A percentile compares a stretch with the other conserved stretches of the same genome.
Conservation (phyloP, 148 eudicot genomes). For the Spergularia marina region DNA sequence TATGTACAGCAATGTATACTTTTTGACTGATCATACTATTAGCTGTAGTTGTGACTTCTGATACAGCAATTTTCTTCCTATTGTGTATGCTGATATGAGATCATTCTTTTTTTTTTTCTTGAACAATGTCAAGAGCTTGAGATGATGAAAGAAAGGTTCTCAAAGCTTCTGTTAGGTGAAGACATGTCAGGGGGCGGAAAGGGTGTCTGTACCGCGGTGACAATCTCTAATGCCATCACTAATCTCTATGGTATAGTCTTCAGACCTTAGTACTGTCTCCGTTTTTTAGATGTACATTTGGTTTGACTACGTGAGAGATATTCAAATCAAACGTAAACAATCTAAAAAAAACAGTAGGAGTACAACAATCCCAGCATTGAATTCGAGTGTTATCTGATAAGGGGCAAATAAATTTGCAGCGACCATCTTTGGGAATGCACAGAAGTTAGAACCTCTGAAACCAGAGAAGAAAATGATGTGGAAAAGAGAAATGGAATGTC, state of each 20-base stretch:
- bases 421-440: conserved; percentile 79
- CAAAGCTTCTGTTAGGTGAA: conserved; percentile 89
- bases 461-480: conserved; percentile 83
- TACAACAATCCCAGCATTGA: background rate
- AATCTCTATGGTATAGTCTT: conserved; percentile 75
- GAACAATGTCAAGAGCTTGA: conserved; percentile 53
- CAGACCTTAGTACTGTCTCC: background rate
- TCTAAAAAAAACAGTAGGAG: too few species aligned
- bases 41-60: background rate
- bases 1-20: too few species aligned
- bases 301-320: too few species aligned
- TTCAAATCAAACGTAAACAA: too few species aligned
- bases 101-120: background rate
- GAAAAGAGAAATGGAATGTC: conserved; percentile 95
- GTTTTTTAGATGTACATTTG: too few species aligned
- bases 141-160: conserved; percentile 90
- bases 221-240: conserved; percentile 91
- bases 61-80: background rate
- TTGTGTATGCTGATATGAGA: conserved; percentile 9
- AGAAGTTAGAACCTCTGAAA: conserved; percentile 80
- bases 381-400: background rate
- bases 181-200: conserved; percentile 98
- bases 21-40: background rate
- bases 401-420: conserved; percentile 41
- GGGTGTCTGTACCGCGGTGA: conserved; percentile 81